Conservation (phyloP, 2,329 filamentous ascomycete species). For the Allantophomopsis lycopodina region DNA sequence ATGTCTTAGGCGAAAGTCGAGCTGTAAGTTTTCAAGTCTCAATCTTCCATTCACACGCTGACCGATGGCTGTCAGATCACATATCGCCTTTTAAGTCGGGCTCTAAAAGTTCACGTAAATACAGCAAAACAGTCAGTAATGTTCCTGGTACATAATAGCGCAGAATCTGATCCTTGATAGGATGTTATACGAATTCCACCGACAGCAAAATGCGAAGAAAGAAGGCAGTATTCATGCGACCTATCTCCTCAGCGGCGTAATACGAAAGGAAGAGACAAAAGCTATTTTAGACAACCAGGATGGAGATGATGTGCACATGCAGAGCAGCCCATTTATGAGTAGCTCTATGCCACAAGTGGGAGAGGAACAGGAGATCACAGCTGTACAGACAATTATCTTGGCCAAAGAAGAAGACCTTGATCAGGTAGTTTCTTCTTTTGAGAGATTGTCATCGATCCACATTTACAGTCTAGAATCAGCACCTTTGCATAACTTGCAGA, state of each 20-base stretch:
- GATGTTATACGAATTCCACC: constrained; percentile 80
- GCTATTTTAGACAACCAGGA: constrained; percentile 22
- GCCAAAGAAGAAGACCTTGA: constrained; percentile 61
- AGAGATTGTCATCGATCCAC: constrained; percentile 66
- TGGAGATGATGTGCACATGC: constrained; percentile 52
- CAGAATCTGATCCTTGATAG: constrained; percentile 25
- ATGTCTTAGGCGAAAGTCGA: constrained; percentile 19
- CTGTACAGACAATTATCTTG: constrained; percentile 48
- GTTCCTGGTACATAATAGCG: too few species aligned
- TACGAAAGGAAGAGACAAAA: constrained; percentile 23
- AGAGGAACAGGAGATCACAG: constrained; percentile 32
- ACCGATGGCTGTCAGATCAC: constrained; percentile 48
- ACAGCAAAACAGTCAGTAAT: constrained; percentile 65
- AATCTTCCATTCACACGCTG: constrained; percentile 2
- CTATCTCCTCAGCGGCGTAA: constrained; percentile 72
- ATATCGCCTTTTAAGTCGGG: constrained; percentile 73
- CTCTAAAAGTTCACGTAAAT: constrained; percentile 73
- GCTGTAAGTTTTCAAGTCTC: constrained; percentile 9
- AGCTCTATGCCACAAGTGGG: constrained; percentile 48
- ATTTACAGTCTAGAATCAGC: constrained; percentile 73
- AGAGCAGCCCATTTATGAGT: constrained; percentile 51
- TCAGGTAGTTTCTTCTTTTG: constrained; percentile 34
- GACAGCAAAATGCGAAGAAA: constrained; percentile 61
- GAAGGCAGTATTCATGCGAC: constrained; percentile 73
- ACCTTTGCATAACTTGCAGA: constrained; percentile 55